A percentile compares a stretch with the other conserved stretches of the same genome.
These are phyloP conservation scores for Penicillium janthinellum DNA, from an alignment of 2,329 filamentous ascomycete species.

Conservation along the genomic window DNA sequence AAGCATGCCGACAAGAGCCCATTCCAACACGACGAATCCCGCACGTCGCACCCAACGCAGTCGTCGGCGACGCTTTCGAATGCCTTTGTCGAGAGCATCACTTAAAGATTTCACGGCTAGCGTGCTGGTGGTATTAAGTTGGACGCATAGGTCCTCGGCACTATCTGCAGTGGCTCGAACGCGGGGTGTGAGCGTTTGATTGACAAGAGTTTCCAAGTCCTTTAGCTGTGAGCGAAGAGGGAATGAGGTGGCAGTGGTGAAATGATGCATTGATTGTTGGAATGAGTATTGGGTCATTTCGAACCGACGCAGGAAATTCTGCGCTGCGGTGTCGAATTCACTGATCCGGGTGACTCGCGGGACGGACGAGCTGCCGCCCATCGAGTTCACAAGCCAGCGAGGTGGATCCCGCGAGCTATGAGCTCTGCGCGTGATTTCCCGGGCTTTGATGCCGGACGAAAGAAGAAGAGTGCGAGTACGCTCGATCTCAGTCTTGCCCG, in stretches of 20 bases:
- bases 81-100: constrained; percentile 69
- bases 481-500: constrained; percentile 74
- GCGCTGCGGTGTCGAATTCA: constrained; percentile 57
- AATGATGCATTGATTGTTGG: constrained; percentile 47
- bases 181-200: constrained; percentile 55
- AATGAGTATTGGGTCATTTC: constrained; percentile 50
- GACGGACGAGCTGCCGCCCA: constrained; percentile 35
- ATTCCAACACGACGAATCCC: constrained; percentile 83
- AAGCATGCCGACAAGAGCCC: constrained; percentile 83
- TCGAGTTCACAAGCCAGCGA: constrained; percentile 37
- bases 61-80: constrained; percentile 72
- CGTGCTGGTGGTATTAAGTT: constrained; percentile 74
- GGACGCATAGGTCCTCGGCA: constrained; percentile 75
- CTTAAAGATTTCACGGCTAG: constrained; percentile 78
- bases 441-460: constrained; percentile 85
- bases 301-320: constrained; percentile 52
- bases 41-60: constrained; percentile 74
- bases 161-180: constrained; percentile 72
- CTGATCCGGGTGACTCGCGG: constrained; percentile 50
- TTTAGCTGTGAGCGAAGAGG: constrained; percentile 49
- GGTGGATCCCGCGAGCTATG: constrained; percentile 47
- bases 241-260: constrained; percentile 49
- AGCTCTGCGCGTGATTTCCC: constrained; percentile 72
- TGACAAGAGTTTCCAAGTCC: constrained; percentile 49
- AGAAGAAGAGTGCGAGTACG: constrained; percentile 76